Percentiles rank a stretch among this genome's conserved stretches.
These are phyloP conservation scores for Carex myosuroides DNA, from an alignment of 176 grass and related monocot species.

Conservation along the genomic window DNA sequence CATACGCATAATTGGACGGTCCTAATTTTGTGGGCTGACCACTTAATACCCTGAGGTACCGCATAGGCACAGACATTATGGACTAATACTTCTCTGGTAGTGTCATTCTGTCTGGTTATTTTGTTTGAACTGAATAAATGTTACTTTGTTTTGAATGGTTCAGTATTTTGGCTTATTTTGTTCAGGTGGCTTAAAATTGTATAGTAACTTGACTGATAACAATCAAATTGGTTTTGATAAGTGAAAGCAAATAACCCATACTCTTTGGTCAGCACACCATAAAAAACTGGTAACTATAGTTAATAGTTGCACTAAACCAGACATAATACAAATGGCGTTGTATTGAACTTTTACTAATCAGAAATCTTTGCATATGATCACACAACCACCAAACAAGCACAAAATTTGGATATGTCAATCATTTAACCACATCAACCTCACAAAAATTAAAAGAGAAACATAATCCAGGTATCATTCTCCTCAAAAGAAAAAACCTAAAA, in stretches of 20 bases:
- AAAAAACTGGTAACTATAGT: neutral
- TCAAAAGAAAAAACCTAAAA: neutral
- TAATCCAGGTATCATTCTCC: neutral
- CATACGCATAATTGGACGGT: no score
- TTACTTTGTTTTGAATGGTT: neutral
- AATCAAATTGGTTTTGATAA: neutral
- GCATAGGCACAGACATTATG: no score
- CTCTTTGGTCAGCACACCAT: neutral
- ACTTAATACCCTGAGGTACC: no score
- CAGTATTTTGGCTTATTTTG: neutral
- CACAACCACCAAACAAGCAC: neutral
- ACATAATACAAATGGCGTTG: neutral
- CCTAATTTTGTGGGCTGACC: no score
- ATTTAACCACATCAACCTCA: neutral
- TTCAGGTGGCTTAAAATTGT: neutral
- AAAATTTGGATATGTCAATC: neutral
- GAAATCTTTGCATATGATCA: neutral
- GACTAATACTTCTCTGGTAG: neutral
- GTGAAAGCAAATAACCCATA: neutral
- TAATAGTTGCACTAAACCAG: no score
- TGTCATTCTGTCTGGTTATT: neutral
- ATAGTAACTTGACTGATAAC: neutral
- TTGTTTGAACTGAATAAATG: neutral
- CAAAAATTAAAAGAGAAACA: neutral
- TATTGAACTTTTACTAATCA: neutral